Percentiles rank a stretch among this genome's conserved stretches.
Conservation (phyloP, 1,284 basidiomycete species). For the Cryptococcus deneoformans region DNA sequence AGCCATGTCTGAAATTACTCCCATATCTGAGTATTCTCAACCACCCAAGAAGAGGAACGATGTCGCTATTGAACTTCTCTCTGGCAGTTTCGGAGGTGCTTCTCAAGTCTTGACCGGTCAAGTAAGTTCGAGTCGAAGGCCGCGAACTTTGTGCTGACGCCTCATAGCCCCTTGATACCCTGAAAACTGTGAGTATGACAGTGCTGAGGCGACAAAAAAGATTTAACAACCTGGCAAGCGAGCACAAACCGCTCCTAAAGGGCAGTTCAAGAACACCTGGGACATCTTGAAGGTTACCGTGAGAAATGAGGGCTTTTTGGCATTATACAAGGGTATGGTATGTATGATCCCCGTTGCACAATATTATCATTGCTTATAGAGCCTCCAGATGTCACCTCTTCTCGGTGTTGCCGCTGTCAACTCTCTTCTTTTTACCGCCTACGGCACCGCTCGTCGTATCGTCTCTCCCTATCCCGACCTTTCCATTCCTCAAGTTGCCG, state of each 20-base stretch:
- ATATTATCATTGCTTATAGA: not conserved
- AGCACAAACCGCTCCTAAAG: slow-evolving; percentile 52
- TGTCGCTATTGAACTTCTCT: slow-evolving; percentile 46
- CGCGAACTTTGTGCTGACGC: not conserved
- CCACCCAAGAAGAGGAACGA: slow-evolving; percentile 40
- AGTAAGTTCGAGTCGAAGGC: slow-evolving; percentile 27
- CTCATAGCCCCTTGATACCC: slow-evolving; percentile 62
- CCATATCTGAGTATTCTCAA: slow-evolving; percentile 23
- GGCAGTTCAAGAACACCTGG: slow-evolving; percentile 79
- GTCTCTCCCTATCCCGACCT: slow-evolving; percentile 85
- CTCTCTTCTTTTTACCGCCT: slow-evolving; percentile 83
- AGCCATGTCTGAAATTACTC: slow-evolving; percentile 14
- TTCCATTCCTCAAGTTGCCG: slow-evolving; percentile 71
- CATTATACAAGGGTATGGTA: slow-evolving; percentile 78
- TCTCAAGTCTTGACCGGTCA: slow-evolving; percentile 74
- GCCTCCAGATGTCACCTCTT: slow-evolving; percentile 69
- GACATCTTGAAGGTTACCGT: slow-evolving; percentile 80
- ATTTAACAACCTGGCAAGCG: slow-evolving; percentile 24
- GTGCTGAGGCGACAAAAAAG: not conserved
- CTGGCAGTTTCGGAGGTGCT: slow-evolving; percentile 50
- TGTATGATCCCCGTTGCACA: not conserved
- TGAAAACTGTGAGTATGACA: slow-evolving; percentile 58
- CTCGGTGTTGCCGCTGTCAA: slow-evolving; percentile 96
- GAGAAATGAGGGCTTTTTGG: slow-evolving; percentile 85
- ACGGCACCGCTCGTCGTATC: slow-evolving; percentile 73